phyloP scores from a whole-genome alignment of 2,329 filamentous ascomycete species.

The Epicoccum nigrum region DNA sequence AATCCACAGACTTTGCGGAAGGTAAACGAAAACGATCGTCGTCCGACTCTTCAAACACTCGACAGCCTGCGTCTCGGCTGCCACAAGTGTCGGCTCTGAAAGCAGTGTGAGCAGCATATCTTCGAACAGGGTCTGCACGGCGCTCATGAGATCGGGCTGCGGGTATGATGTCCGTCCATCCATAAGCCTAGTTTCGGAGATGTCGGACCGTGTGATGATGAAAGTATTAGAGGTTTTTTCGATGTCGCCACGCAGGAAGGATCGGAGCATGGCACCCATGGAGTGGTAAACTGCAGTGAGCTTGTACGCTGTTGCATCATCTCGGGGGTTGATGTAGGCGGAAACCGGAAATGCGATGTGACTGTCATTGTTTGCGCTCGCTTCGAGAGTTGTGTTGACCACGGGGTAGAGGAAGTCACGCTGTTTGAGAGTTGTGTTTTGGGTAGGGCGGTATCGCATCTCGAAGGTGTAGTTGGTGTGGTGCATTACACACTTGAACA shows the following conservation, averaged over 20 bases:
- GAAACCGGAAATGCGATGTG: slow-evolving; percentile 24
- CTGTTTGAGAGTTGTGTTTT: slow-evolving; percentile 28
- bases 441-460: slow-evolving; percentile 38
- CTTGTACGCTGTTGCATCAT: slow-evolving; percentile 37
- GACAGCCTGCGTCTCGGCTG: slow-evolving; percentile 29
- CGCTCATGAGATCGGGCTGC: slow-evolving; percentile 32
- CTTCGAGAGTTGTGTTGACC: slow-evolving; percentile 37
- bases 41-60: slow-evolving; percentile 36
- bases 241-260: slow-evolving; percentile 45
- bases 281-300: slow-evolving; percentile 41
- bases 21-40: slow-evolving; percentile 41
- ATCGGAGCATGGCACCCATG: slow-evolving; percentile 41
- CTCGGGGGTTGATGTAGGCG: slow-evolving; percentile 35
- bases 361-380: slow-evolving; percentile 17
- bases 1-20: slow-evolving; percentile 42
- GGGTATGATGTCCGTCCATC: slow-evolving; percentile 38
- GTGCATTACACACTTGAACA: slow-evolving; percentile 45
- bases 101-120: slow-evolving; percentile 48
- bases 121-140: slow-evolving; percentile 43
- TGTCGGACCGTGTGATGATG: slow-evolving; percentile 42
- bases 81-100: slow-evolving; percentile 39
- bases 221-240: slow-evolving; percentile 25
- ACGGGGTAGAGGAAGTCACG: slow-evolving; percentile 40
- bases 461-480: slow-evolving; percentile 47
- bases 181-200: slow-evolving; percentile 44